Percentiles rank a stretch among this genome's conserved stretches.
These are phyloP conservation scores for Herpotrichia juniperi DNA, from an alignment of 2,329 filamentous ascomycete species.

Conservation along the genomic window DNA sequence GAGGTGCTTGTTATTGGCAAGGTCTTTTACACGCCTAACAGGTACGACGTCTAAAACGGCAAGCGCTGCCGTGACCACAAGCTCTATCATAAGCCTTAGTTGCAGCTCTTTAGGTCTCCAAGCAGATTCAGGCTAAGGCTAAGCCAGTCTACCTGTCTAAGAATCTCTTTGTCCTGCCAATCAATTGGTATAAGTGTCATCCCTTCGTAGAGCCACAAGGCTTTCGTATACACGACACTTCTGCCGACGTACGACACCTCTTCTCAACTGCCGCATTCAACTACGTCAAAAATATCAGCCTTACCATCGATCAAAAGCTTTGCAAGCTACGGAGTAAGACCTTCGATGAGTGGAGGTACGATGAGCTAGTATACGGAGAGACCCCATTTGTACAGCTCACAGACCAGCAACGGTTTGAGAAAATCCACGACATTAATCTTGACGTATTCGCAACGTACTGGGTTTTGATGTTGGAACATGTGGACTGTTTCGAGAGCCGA, in stretches of 20 bases:
- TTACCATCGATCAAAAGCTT: conserved; percentile 1
- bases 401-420: neutral
- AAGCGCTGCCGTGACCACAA: conserved; percentile 6
- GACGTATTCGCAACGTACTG: neutral
- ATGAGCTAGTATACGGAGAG: neutral
- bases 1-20: conserved; percentile 21
- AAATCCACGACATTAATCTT: neutral
- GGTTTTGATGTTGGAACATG: neutral
- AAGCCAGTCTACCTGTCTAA: conserved; percentile 21
- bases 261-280: conserved; percentile 6
- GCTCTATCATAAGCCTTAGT: conserved; percentile 8
- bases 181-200: conserved; percentile 1
- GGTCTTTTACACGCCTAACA: conserved; percentile 14
- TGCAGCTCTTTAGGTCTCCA: conserved; percentile 21
- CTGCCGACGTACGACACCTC: neutral
- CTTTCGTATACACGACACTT: neutral
- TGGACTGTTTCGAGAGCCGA: neutral
- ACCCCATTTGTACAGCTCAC: neutral
- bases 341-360: neutral
- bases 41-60: conserved; percentile 4
- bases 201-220: conserved; percentile 1
- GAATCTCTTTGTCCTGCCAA: conserved; percentile 21
- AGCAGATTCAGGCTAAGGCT: conserved; percentile 15
- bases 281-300: conserved; percentile 3
- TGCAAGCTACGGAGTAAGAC: neutral